Evolutionary conservation across 2,329 filamentous ascomycete species (phyloP), one percentile per base, ranked within the genome.

Genomic region (Ceratocystiopsis brevicomis): DNA sequence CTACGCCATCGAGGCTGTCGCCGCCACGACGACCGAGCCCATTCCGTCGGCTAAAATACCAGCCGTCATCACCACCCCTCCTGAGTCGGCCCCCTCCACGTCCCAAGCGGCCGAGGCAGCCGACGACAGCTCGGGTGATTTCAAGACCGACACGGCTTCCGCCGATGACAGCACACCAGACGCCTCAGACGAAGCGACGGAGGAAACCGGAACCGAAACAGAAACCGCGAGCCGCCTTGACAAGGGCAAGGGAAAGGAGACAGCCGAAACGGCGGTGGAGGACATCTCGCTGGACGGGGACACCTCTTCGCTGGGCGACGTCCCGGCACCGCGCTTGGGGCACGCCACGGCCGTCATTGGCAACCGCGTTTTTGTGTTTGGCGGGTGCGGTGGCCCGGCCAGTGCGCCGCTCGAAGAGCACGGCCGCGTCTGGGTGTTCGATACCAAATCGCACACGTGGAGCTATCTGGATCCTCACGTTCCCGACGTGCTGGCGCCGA

Each of bases 361-460:
- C 45, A 68, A 70, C 38, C 76, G 75, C 18, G 76, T 92, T 53
- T 88, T 88, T 59, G 50, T 92, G 37, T 93, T 87, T 58, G 85
- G 83, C 40, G 85, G 86, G 11, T 76, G 82, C 38, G 78, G 79
- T 33, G 80, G 80, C 0, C 60, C 67, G 3, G 74, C 73, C 25
- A 78, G 82, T 71, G n/a, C 35, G 2, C 75, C 82, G 1, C 65
- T 93, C 12, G 73, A 87, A 42, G 85, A 93, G 53, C 57, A 65
- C 12, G 85, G 85, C 15, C 66, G 74, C 3, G 66, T 92, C 42
- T 92, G 84, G 84, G 65, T 76, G 30, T 87, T 82, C 53, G 73
- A 85, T 55, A 76, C 79, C 1, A 63, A 67, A 46, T 62, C 64
- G n/a, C 61, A 68, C 44, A 61, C 60, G 13, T 93, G 85, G 86